phyloP scores from a whole-genome alignment of 2,329 filamentous ascomycete species.

The Botrytis tulipae region DNA sequence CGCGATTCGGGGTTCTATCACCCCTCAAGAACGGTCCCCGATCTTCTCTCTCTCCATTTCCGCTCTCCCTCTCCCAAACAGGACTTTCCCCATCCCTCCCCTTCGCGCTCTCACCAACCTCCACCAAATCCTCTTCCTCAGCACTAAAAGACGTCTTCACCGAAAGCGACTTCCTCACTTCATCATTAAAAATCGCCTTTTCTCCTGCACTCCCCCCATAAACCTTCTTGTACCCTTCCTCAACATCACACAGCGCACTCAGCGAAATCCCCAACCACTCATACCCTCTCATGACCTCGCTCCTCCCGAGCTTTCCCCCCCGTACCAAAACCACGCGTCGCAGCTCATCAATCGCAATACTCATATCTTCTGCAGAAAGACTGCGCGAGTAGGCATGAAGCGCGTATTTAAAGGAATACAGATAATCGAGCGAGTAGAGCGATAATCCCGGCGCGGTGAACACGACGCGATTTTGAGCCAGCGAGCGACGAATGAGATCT shows the following conservation, averaged over 20 bases:
- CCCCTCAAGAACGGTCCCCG: constrained; percentile 42
- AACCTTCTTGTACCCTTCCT: constrained; percentile 54
- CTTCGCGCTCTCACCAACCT: constrained; percentile 32
- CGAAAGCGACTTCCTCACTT: constrained; percentile 32
- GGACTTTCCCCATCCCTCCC: constrained; percentile 25
- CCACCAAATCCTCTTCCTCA: constrained; percentile 19
- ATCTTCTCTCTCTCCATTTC: constrained; percentile 25
- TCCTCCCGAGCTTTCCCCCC: constrained; percentile 49
- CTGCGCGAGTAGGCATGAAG: constrained; percentile 56
- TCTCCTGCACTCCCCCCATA: constrained; percentile 51
- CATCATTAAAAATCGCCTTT: constrained; percentile 47
- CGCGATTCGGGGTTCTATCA: constrained; percentile 56
- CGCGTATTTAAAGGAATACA: constrained; percentile 64
- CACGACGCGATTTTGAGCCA: constrained; percentile 59
- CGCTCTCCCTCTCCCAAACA: not conserved
- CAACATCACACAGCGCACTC: constrained; percentile 52
- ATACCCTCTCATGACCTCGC: constrained; percentile 54
- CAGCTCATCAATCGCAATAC: constrained; percentile 62
- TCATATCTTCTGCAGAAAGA: constrained; percentile 43
- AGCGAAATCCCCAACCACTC: constrained; percentile 55
- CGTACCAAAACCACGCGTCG: constrained; percentile 57
- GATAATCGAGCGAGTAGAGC: constrained; percentile 57
- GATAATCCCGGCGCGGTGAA: constrained; percentile 60
- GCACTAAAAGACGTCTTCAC: constrained; percentile 26
- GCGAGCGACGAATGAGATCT: constrained; percentile 55